Evolutionary conservation across 140 eudicot species (phyloP), one percentile per base, ranked within the genome.

Genomic region (Flaveria floridana): DNA sequence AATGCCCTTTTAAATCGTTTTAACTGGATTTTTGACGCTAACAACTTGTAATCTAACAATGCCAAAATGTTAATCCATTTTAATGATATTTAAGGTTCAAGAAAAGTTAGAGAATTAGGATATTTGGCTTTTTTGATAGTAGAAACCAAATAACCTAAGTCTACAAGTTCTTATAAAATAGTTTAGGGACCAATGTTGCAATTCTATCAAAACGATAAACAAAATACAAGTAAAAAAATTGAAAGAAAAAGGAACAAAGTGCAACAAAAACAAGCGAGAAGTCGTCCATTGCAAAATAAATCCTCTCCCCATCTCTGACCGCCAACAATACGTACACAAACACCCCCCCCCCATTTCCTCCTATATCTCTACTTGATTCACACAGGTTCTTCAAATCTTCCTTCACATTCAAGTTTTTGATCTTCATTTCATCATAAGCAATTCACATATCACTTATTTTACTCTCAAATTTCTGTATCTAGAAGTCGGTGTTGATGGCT

Each of bases 231-330:
- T 2, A 39, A 70, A 71, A 52, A 52, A 5, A 2, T 3, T 30
- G 9, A 42, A 66, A 65, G 53, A 26, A 13, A 37, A 55, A 18
- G 57, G 67, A 14, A 56, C 63, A 73, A 73, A 70, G 75, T 56
- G 46, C 61, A 73, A 65, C 75, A 58, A 74, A 80, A 73, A 37
- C 75, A 73, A 79, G 28, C 58, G 44, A 50, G 57, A 73, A 65
- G 79, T 65, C 83, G 56, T 55, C 75, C 20, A 23, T 65, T 53
- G 78, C 25, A 79, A 73, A 34, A 73, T 15, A 73, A 34, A 73
- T 15, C 70, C 58, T 80, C 80, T 80, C 59, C 39, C 26, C 72
- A 16, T 80, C 72, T 20, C 74, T 80, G 84, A 80, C 84, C 68
- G 41, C 75, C 73, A 78, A 44, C 77, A 61, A 42, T 73, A n/a